phyloP scores from a whole-genome alignment of 2,329 filamentous ascomycete species.

The Bisporella sp. region DNA sequence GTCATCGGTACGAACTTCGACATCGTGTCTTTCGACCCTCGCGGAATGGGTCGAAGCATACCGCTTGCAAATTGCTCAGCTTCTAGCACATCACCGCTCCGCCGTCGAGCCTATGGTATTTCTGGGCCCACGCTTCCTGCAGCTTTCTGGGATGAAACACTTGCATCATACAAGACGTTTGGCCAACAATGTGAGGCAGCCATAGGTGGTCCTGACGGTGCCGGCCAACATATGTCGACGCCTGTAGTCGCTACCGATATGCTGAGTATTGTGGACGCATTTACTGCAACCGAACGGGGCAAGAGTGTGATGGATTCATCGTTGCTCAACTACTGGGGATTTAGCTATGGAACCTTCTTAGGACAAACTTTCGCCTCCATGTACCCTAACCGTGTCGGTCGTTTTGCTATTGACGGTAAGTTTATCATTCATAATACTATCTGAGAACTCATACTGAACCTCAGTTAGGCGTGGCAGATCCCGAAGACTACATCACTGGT shows the following conservation, averaged over 20 bases:
- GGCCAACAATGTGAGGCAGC: constrained; percentile 11
- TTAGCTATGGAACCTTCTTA: constrained; percentile 40
- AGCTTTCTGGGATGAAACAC: background rate
- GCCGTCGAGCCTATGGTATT: background rate
- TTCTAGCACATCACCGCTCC: background rate
- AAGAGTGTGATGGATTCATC: constrained; percentile 3
- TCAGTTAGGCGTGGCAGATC: constrained; percentile 10
- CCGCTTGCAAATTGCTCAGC: constrained; percentile 11
- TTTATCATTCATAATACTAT: background rate
- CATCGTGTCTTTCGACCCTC: constrained; percentile 43
- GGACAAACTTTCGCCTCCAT: constrained; percentile 37
- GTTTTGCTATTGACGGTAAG: constrained; percentile 27
- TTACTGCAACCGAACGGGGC: constrained; percentile 13
- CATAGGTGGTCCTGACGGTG: constrained; percentile 34
- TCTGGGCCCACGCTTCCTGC: background rate
- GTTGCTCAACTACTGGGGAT: constrained; percentile 39
- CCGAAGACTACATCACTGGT: constrained; percentile 26
- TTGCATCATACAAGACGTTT: background rate
- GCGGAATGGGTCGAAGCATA: constrained; percentile 28
- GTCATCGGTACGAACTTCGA: constrained; percentile 42
- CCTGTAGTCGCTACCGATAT: constrained; percentile 25
- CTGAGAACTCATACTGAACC: background rate
- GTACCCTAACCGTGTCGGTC: constrained; percentile 34
- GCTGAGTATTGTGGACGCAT: constrained; percentile 25
- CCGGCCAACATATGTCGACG: constrained; percentile 27